Evolutionary conservation across 2,329 filamentous ascomycete genomes (phyloP).

Genomic region (Whalleya microplaca): DNA sequence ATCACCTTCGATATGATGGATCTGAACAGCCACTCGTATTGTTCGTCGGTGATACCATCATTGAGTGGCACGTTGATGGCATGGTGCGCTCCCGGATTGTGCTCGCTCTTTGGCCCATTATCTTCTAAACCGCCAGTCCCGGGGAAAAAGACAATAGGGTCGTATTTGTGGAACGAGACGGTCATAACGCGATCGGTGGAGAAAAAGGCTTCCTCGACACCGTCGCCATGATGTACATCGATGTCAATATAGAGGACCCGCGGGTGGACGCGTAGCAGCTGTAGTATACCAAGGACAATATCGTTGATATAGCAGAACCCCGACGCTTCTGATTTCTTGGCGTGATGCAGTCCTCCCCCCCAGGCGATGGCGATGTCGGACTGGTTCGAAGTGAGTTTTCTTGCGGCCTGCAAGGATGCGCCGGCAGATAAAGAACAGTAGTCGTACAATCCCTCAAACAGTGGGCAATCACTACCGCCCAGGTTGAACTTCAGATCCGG

Average conservation of each 20-base stretch:
- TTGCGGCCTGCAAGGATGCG: slow-evolving; percentile 85
- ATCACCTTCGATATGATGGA: slow-evolving; percentile 78
- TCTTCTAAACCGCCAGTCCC: slow-evolving; percentile 87
- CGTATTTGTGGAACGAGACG: slow-evolving; percentile 95
- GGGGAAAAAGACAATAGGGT: slow-evolving; percentile 81
- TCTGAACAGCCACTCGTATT: slow-evolving; percentile 86
- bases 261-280: slow-evolving; percentile 81
- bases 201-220: slow-evolving; percentile 92
- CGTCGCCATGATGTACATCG: slow-evolving; percentile 91
- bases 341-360: slow-evolving; percentile 95
- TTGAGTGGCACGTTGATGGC: slow-evolving; percentile 88
- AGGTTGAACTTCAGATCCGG: slow-evolving; percentile 80
- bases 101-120: slow-evolving; percentile 80
- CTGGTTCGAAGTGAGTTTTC: slow-evolving; percentile 83
- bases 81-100: slow-evolving; percentile 87
- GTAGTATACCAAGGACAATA: slow-evolving; percentile 90
- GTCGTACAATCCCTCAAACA: slow-evolving; percentile 94
- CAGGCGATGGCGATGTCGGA: slow-evolving; percentile 97
- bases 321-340: slow-evolving; percentile 89
- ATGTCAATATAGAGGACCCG: slow-evolving; percentile 97
- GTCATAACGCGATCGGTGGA: slow-evolving; percentile 93
- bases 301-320: slow-evolving; percentile 99
- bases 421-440: slow-evolving; percentile 95
- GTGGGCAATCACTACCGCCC: slow-evolving; percentile 87
- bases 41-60: slow-evolving; percentile 88